A percentile compares a stretch with the other conserved stretches of the same genome.
phyloP scores from a whole-genome alignment of 164 flowering plant species.

The Stephania cephalantha region DNA sequence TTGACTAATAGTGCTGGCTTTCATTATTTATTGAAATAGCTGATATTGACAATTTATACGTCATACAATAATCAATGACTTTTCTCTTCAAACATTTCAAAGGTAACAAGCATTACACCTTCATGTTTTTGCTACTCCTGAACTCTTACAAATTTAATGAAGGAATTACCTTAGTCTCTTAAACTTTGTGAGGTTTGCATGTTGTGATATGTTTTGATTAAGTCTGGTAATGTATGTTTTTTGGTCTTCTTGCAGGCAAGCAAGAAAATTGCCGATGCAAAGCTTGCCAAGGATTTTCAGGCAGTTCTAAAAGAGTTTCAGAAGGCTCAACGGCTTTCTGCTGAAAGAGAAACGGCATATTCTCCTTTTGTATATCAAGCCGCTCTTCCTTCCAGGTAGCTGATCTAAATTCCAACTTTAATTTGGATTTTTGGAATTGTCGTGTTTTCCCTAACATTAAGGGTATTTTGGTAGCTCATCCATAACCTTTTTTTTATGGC shows the following conservation, averaged over 20 bases:
- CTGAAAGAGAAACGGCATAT: slow-evolving; percentile 68
- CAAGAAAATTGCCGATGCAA: slow-evolving; percentile 75
- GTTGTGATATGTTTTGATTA: neutral
- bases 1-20: neutral
- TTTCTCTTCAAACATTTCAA: no score
- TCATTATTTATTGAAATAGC: neutral
- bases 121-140: slow-evolving; percentile 3
- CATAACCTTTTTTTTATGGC: neutral
- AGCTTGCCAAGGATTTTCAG: slow-evolving; percentile 78
- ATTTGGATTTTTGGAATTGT: neutral
- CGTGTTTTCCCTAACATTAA: neutral
- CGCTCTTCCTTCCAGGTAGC: slow-evolving; percentile 47
- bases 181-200: neutral
- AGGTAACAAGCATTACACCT: neutral
- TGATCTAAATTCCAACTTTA: neutral
- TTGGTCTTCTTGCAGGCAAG: slow-evolving; percentile 37
- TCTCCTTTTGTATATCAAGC: slow-evolving; percentile 48
- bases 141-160: neutral
- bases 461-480: neutral
- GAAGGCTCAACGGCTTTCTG: slow-evolving; percentile 74
- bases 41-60: neutral
- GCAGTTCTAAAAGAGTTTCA: slow-evolving; percentile 69
- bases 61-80: neutral
- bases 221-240: slow-evolving; percentile 7
- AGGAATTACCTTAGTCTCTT: neutral